Conservation (phyloP, 192 early-diverging fungal genomes). For the Mortierella alpina region DNA sequence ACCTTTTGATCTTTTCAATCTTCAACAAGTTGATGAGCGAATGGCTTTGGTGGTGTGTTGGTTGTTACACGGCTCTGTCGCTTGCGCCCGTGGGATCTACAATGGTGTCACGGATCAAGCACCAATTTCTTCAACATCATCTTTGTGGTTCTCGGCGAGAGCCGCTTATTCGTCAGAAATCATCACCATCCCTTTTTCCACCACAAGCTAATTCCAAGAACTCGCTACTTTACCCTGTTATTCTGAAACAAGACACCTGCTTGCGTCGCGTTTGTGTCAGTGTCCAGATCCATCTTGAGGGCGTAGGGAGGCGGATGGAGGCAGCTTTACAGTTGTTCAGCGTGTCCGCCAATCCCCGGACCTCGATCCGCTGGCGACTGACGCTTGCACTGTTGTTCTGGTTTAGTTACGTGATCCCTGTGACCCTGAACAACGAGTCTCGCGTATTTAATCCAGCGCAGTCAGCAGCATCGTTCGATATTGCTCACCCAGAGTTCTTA, state of each 20-base stretch:
- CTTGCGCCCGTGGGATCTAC: conserved; percentile 17
- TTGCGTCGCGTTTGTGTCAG: neutral
- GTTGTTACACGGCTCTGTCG: conserved; percentile 25
- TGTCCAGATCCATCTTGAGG: neutral
- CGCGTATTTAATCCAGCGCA: conserved; percentile 27
- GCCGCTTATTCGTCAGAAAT: conserved; percentile 15
- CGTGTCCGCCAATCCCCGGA: conserved; percentile 14
- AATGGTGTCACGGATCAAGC: conserved; percentile 7
- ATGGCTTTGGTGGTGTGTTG: conserved; percentile 40
- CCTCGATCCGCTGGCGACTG: conserved; percentile 34
- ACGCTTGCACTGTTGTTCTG: conserved; percentile 19
- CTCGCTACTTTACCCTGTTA: conserved; percentile 11
- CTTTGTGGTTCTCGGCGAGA: conserved; percentile 2
- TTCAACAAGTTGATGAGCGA: conserved; percentile 42
- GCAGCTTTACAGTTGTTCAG: conserved; percentile 11
- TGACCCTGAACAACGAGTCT: conserved; percentile 32
- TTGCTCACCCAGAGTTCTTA: conserved; percentile 35
- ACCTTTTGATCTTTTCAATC: conserved; percentile 52
- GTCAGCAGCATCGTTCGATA: conserved; percentile 26
- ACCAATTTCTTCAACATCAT: neutral
- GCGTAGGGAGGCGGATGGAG: conserved; percentile 8
- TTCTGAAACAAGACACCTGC: neutral
- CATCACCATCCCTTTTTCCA: neutral
- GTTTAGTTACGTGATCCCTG: conserved; percentile 41
- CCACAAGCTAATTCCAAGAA: conserved; percentile 13